These are phyloP conservation scores for Voacanga thouarsii DNA, from an alignment of 257 asterid genomes.

Conservation along the genomic window DNA sequence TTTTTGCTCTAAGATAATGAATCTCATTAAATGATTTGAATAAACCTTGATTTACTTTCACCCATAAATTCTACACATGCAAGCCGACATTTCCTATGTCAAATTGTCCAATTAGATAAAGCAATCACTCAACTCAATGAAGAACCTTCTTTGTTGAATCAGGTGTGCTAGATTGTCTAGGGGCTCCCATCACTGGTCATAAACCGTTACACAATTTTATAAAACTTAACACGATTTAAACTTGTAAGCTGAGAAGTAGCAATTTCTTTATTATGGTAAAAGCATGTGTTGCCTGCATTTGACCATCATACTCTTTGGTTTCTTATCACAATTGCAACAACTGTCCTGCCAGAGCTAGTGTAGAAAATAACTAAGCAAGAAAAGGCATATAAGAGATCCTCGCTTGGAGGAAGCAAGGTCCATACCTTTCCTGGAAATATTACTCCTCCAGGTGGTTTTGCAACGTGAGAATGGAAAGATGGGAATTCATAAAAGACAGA, in stretches of 20 bases:
- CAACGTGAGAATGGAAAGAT: slow-evolving; percentile 47
- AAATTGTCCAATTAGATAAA: too few species aligned
- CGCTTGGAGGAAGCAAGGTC: background rate
- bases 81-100: too few species aligned
- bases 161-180: too few species aligned
- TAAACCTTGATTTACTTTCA: too few species aligned
- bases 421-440: slow-evolving; percentile 45
- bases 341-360: background rate
- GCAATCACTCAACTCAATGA: too few species aligned
- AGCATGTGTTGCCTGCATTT: too few species aligned
- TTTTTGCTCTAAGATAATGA: too few species aligned
- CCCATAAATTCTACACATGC: too few species aligned
- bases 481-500: slow-evolving; percentile 50
- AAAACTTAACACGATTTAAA: background rate
- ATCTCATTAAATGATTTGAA: too few species aligned
- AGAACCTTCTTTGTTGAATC: too few species aligned
- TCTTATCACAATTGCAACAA: background rate
- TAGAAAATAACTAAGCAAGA: background rate
- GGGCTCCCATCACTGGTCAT: too few species aligned
- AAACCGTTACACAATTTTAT: background rate
- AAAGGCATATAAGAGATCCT: background rate
- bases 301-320: background rate
- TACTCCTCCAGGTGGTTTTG: slow-evolving; percentile 48
- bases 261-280: background rate
- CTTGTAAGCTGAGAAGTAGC: background rate